These are phyloP conservation scores for Ogataea trehalophila DNA, from an alignment of 805 yeast genomes.

Conservation along the genomic window DNA sequence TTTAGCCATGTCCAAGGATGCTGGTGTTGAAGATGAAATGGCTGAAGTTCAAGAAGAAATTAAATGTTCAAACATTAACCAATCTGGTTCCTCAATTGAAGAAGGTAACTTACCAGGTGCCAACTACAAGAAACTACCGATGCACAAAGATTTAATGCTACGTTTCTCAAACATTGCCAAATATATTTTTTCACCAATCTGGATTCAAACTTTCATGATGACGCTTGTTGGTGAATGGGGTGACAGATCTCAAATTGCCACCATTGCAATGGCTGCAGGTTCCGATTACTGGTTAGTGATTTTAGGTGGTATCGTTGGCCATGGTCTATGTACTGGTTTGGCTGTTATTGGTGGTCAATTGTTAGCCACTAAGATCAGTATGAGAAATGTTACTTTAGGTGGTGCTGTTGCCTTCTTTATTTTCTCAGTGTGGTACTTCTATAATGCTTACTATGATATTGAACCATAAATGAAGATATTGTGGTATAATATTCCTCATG, in stretches of 20 bases:
- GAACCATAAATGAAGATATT: conserved; percentile 13
- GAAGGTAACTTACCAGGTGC: conserved; percentile 35
- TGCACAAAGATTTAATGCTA: conserved; percentile 8
- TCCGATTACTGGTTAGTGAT: conserved; percentile 87
- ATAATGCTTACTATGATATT: conserved; percentile 47
- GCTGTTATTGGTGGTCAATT: conserved; percentile 95
- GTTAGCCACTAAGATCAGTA: conserved; percentile 81
- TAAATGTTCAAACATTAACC: conserved; percentile 53
- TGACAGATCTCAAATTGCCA: conserved; percentile 95
- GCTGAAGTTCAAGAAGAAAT: conserved; percentile 97
- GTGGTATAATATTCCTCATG: background rate
- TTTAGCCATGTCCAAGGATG: conserved; percentile 66
- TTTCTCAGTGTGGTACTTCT: conserved; percentile 76
- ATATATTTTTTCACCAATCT: conserved; percentile 73
- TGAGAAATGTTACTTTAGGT: conserved; percentile 87
- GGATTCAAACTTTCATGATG: conserved; percentile 94
- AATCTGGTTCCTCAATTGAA: conserved; percentile 53
- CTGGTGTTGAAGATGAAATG: conserved; percentile 91
- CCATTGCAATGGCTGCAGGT: conserved; percentile 98
- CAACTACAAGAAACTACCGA: conserved; percentile 1
- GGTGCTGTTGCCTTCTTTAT: conserved; percentile 85
- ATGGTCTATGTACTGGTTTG: conserved; percentile 76
- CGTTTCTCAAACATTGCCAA: conserved; percentile 53
- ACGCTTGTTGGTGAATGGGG: conserved; percentile 99
- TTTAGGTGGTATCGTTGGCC: conserved; percentile 86